Percentiles rank a stretch among this genome's conserved stretches.
Evolutionary conservation across 2,329 filamentous ascomycete genomes (phyloP).

Genomic region (Colletotrichum cuscutae): DNA sequence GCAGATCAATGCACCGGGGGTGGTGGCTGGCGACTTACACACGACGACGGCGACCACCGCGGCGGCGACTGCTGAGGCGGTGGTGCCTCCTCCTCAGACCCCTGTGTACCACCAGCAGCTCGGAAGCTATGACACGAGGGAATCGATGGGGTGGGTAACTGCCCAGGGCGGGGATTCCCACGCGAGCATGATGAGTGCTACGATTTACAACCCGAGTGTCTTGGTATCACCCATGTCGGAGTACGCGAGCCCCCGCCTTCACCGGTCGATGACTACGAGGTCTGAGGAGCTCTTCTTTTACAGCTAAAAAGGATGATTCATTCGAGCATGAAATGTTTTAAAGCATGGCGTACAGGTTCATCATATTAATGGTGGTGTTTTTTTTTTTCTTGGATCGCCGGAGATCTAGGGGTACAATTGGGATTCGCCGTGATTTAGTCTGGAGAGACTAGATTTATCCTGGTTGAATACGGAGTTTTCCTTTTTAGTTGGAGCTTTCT

Average conservation of each 20-base stretch:
- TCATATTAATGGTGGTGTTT: not conserved
- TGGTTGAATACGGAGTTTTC: not conserved
- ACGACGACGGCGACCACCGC: constrained; percentile 12
- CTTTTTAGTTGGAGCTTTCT: not conserved
- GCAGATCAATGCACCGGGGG: constrained; percentile 32
- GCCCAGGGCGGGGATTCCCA: constrained; percentile 25
- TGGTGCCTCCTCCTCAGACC: not conserved
- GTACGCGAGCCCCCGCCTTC: constrained; percentile 40
- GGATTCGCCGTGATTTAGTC: not conserved
- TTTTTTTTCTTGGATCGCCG: not conserved
- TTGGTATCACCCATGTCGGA: constrained; percentile 53
- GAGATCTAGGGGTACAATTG: not conserved
- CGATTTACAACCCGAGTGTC: constrained; percentile 20
- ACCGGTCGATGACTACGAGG: constrained; percentile 50
- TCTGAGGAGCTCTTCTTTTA: constrained; percentile 53
- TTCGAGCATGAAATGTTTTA: not conserved
- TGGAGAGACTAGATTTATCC: not conserved
- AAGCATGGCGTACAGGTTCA: constrained; percentile 5
- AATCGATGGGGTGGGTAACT: constrained; percentile 43
- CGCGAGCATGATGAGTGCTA: constrained; percentile 26
- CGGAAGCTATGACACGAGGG: not conserved
- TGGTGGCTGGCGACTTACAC: constrained; percentile 40
- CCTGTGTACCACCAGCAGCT: not conserved
- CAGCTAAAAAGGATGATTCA: not conserved
- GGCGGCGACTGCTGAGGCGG: not conserved